These are phyloP conservation scores for Tilletia horrida DNA, from an alignment of 1,284 basidiomycete genomes.

Conservation along the genomic window DNA sequence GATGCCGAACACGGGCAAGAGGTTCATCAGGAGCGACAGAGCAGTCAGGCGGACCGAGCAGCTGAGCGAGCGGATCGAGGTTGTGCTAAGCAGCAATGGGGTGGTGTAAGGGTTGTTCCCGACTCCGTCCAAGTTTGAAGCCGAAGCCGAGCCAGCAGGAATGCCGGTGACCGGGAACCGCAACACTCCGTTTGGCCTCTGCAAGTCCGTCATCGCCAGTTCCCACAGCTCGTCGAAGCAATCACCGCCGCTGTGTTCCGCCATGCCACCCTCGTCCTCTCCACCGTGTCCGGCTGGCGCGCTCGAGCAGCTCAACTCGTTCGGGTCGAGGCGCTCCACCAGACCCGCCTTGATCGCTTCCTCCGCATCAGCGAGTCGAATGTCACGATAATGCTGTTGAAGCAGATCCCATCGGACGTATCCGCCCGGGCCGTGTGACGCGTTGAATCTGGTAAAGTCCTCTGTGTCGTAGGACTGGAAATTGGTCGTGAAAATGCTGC, in stretches of 20 bases:
- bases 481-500: neutral
- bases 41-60: constrained; percentile 6
- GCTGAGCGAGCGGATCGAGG: neutral
- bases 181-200: neutral
- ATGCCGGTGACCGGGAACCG: constrained; percentile 4
- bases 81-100: constrained; percentile 13
- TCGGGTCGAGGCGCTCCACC: neutral
- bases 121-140: neutral
- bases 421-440: neutral
- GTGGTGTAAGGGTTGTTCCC: neutral
- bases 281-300: neutral
- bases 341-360: neutral
- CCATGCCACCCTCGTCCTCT: neutral
- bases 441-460: constrained; percentile 6
- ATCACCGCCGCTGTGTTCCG: neutral
- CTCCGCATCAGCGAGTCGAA: neutral
- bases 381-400: constrained; percentile 6
- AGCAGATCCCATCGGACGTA: constrained; percentile 16
- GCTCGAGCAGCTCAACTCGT: neutral
- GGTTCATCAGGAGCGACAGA: neutral
- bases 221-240: constrained; percentile 16
- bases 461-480: neutral
- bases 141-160: neutral
- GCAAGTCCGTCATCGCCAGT: neutral
- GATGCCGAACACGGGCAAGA: neutral